Percentiles rank a stretch among this genome's conserved stretches.
These are phyloP conservation scores for Lentinula sp. DNA, from an alignment of 768 basidiomycete species.

Conservation along the genomic window DNA sequence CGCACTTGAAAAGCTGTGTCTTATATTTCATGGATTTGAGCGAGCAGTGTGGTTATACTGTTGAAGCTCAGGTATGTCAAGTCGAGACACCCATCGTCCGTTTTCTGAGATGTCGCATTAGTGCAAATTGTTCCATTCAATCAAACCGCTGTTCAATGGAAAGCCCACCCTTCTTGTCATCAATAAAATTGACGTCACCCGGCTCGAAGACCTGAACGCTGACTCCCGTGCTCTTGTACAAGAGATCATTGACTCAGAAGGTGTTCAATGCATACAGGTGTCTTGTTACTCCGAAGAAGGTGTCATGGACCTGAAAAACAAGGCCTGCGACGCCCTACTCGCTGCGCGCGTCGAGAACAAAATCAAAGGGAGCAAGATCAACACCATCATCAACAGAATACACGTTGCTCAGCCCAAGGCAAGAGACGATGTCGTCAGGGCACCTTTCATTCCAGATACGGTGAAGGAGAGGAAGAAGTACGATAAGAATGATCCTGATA, in stretches of 20 bases:
- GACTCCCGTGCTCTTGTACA: slow-evolving; percentile 78
- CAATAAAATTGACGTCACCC: slow-evolving; percentile 95
- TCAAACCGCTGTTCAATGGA: slow-evolving; percentile 92
- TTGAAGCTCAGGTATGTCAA: slow-evolving; percentile 80
- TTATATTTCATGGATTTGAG: slow-evolving; percentile 99
- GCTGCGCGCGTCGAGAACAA: slow-evolving; percentile 93
- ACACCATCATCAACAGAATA: slow-evolving; percentile 89
- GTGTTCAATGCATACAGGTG: slow-evolving; percentile 72
- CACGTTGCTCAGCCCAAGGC: slow-evolving; percentile 91
- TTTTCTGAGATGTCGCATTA: slow-evolving; percentile 22
- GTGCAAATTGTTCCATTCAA: slow-evolving; percentile 99
- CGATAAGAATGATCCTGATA: slow-evolving; percentile 80
- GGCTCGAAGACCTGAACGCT: slow-evolving; percentile 75
- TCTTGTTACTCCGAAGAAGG: slow-evolving; percentile 97
- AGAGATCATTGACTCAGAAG: slow-evolving; percentile 74
- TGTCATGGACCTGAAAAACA: slow-evolving; percentile 94
- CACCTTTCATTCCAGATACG: slow-evolving; percentile 84
- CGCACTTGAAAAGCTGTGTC: slow-evolving; percentile 90
- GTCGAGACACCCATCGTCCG: neutral
- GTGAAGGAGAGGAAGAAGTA: slow-evolving; percentile 76
- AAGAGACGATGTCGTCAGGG: slow-evolving; percentile 83
- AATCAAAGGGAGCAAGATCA: slow-evolving; percentile 90
- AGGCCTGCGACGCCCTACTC: slow-evolving; percentile 91
- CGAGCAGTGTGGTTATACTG: slow-evolving; percentile 96
- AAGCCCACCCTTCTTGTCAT: slow-evolving; percentile 94